These are phyloP conservation scores for Rhizoclosmatium globosum DNA, from an alignment of 192 early-diverging fungal species.

Conservation along the genomic window DNA sequence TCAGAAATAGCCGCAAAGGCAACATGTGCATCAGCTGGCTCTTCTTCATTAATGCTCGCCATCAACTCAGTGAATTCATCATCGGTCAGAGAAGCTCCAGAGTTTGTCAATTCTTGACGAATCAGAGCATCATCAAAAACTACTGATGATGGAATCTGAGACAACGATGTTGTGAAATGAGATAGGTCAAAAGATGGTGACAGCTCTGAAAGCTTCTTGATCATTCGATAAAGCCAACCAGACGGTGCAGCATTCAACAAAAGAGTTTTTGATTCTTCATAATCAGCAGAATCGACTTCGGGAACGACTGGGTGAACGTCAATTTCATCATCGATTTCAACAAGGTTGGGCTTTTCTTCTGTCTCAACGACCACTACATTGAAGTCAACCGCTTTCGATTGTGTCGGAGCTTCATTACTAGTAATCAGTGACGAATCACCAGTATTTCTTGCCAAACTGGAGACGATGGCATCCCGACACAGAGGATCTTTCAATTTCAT, in stretches of 20 bases:
- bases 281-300: background rate
- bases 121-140: constrained; percentile 20
- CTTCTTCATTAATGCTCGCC: background rate
- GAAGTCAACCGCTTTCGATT: background rate
- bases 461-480: no score
- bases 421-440: background rate
- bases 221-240: constrained; percentile 30
- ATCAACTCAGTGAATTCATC: background rate
- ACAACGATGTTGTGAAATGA: constrained; percentile 12
- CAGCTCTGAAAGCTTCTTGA: constrained; percentile 23
- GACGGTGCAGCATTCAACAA: constrained; percentile 12
- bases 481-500: no score
- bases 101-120: background rate
- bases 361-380: background rate
- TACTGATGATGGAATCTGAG: constrained; percentile 18
- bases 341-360: background rate
- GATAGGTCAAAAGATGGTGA: constrained; percentile 29
- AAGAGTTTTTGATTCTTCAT: constrained; percentile 8
- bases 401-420: background rate
- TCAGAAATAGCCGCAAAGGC: constrained; percentile 25
- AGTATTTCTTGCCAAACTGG: background rate
- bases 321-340: background rate
- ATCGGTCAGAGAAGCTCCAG: constrained; percentile 14
- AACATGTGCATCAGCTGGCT: constrained; percentile 8
- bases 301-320: background rate